Conservation (phyloP, 306 rosid species). For the Cucumis hystrix region DNA sequence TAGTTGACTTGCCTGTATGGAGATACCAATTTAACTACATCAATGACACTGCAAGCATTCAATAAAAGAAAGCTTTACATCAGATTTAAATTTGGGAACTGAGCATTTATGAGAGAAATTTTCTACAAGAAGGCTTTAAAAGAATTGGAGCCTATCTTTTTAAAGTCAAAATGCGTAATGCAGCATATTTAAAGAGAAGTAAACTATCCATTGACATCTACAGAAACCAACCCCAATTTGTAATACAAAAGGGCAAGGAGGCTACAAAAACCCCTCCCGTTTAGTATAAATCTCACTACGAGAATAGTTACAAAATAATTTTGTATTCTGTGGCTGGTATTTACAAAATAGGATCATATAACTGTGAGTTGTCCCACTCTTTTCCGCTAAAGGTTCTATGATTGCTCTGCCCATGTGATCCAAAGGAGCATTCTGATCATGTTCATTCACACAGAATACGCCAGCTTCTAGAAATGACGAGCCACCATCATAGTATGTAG, state of each 20-base stretch:
- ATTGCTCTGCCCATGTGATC: background rate
- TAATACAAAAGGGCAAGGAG: background rate
- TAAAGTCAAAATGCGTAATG: background rate
- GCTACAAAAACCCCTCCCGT: background rate
- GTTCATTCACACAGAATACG: background rate
- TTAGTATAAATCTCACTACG: background rate
- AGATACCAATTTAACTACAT: slow-evolving; percentile 22
- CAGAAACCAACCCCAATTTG: background rate
- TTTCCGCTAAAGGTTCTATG: background rate
- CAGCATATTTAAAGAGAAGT: background rate
- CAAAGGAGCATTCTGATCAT: background rate
- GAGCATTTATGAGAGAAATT: background rate
- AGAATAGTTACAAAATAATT: background rate
- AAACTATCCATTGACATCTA: background rate
- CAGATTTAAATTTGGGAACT: slow-evolving; percentile 5
- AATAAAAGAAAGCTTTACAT: background rate
- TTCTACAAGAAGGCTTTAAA: background rate
- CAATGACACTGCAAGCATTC: slow-evolving; percentile 8
- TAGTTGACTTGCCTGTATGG: slow-evolving; percentile 86
- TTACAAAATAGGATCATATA: background rate
- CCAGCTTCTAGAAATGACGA: background rate
- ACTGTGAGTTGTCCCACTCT: background rate
- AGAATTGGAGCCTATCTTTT: background rate
- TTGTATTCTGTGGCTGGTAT: background rate
- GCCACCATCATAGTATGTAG: background rate